A percentile compares a stretch with the other conserved stretches of the same genome.
Conservation (phyloP, 306 rosid genomes). For the Arachis stenosperma region DNA sequence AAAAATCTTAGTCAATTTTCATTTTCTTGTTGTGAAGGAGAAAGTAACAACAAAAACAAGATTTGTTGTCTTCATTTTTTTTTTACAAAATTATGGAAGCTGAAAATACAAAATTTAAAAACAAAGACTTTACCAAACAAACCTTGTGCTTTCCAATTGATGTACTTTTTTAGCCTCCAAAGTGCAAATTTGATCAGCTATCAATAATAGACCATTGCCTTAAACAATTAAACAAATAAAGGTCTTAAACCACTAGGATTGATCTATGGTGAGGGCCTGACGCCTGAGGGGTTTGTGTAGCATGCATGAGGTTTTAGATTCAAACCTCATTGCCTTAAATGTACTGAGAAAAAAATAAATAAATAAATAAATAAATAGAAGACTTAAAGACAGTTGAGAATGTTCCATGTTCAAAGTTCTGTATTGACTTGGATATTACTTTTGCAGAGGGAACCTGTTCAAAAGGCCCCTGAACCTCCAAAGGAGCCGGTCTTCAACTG, state of each 20-base stretch:
- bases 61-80: too few relatives aligned
- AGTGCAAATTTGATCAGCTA: neutral
- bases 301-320: too few relatives aligned
- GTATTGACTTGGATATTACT: conserved; percentile 29
- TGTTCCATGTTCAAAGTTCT: conserved; percentile 20
- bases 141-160: neutral
- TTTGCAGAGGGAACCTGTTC: conserved; percentile 52
- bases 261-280: too few relatives aligned
- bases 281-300: too few relatives aligned
- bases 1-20: too few relatives aligned
- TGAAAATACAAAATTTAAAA: too few relatives aligned
- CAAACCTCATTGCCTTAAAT: too few relatives aligned
- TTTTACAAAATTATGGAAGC: too few relatives aligned
- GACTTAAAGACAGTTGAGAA: neutral
- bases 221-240: neutral
- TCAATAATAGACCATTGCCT: neutral
- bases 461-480: conserved; percentile 53
- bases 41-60: too few relatives aligned
- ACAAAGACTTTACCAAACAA: too few relatives aligned
- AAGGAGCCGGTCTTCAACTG: conserved; percentile 76
- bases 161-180: neutral
- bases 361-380: neutral
- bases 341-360: too few relatives aligned
- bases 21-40: too few relatives aligned
- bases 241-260: neutral